These are phyloP conservation scores for Aphanoascus verrucosus DNA, from an alignment of 2,329 filamentous ascomycete species.

Conservation along the genomic window DNA sequence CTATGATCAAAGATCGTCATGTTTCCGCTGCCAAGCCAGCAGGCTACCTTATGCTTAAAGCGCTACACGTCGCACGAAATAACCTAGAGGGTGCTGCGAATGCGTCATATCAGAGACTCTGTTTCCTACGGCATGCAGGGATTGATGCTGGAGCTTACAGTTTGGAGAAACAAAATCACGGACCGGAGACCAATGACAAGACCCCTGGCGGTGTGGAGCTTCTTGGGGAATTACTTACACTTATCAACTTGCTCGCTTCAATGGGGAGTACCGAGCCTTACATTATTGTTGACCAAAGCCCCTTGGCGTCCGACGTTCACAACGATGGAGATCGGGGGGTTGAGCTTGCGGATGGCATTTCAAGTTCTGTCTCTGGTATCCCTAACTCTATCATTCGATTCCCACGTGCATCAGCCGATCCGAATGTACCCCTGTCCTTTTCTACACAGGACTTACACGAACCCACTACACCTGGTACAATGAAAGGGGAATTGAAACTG, in stretches of 20 bases:
- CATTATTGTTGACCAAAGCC: constrained; percentile 43
- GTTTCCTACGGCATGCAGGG: constrained; percentile 37
- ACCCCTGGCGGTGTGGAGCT: constrained; percentile 45
- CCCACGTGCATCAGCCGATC: no score
- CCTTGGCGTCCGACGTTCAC: neutral
- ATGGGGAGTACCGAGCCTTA: constrained; percentile 75
- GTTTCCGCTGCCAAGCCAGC: constrained; percentile 33
- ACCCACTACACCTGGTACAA: neutral
- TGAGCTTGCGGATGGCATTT: neutral
- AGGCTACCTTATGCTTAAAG: constrained; percentile 80
- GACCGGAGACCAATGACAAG: neutral
- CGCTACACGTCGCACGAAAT: constrained; percentile 72
- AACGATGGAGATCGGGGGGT: neutral
- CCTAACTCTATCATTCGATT: no score
- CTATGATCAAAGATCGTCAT: neutral
- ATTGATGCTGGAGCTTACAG: constrained; percentile 18
- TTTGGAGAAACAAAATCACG: neutral
- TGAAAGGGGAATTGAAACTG: neutral
- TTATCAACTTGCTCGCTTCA: constrained; percentile 87
- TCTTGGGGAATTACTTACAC: constrained; percentile 64
- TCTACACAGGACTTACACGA: neutral
- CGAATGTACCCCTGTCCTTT: no score
- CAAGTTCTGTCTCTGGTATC: neutral
- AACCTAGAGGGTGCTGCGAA: constrained; percentile 72
- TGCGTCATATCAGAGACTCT: constrained; percentile 46